These are phyloP conservation scores for Meyerozyma carpophila DNA, from an alignment of 1,139 yeast species.

Conservation along the genomic window DNA sequence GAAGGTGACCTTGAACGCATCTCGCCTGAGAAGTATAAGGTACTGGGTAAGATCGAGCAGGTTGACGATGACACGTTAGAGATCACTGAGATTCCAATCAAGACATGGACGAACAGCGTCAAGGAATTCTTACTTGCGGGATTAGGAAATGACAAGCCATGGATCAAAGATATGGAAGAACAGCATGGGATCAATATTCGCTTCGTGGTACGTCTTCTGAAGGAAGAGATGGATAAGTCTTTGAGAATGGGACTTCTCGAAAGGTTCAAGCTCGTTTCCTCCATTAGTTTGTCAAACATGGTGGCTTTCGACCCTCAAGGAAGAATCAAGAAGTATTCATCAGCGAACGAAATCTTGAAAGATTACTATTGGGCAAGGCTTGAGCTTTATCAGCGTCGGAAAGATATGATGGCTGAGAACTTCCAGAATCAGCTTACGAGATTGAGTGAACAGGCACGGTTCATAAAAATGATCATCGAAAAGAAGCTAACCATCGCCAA, in stretches of 20 bases:
- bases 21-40: slow-evolving; percentile 62
- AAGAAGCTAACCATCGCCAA: slow-evolving; percentile 65
- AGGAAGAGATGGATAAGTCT: slow-evolving; percentile 81
- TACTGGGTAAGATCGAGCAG: slow-evolving; percentile 78
- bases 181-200: slow-evolving; percentile 81
- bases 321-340: slow-evolving; percentile 75
- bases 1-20: slow-evolving; percentile 69
- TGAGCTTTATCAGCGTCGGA: slow-evolving; percentile 87
- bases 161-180: slow-evolving; percentile 95
- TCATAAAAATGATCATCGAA: slow-evolving; percentile 85
- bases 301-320: slow-evolving; percentile 95
- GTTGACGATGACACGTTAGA: slow-evolving; percentile 76
- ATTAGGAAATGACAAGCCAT: slow-evolving; percentile 74
- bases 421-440: slow-evolving; percentile 71
- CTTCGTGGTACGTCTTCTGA: slow-evolving; percentile 68
- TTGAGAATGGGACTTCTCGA: slow-evolving; percentile 71
- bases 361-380: slow-evolving; percentile 85
- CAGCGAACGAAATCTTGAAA: slow-evolving; percentile 68
- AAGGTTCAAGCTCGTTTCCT: slow-evolving; percentile 70
- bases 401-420: slow-evolving; percentile 68
- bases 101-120: slow-evolving; percentile 87
- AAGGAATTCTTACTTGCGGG: slow-evolving; percentile 80
- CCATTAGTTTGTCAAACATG: slow-evolving; percentile 78
- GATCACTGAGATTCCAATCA: slow-evolving; percentile 89
- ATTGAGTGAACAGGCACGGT: slow-evolving; percentile 80